Evolutionary conservation across 2,329 filamentous ascomycete genomes (phyloP).

Genomic region (Fusarium luffae): DNA sequence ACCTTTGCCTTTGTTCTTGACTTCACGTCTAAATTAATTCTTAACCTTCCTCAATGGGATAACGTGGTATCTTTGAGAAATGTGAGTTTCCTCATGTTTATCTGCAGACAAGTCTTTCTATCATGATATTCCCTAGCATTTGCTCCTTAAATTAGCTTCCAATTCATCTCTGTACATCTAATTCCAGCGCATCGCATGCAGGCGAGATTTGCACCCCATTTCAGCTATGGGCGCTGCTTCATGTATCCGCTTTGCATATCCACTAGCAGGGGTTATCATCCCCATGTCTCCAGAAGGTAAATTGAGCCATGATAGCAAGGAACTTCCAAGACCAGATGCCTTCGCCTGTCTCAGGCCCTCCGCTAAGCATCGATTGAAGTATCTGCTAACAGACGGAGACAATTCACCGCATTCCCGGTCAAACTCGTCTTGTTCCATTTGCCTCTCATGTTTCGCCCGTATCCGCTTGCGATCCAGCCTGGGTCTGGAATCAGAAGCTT

Average conservation of each 20-base stretch:
- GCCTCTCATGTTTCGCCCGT: slow-evolving; percentile 32
- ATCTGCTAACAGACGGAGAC: slow-evolving; percentile 32
- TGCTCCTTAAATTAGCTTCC: slow-evolving; percentile 25
- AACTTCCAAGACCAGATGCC: neutral
- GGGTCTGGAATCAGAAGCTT: slow-evolving; percentile 13
- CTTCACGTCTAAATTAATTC: neutral
- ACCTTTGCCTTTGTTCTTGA: neutral
- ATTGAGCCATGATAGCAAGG: slow-evolving; percentile 24
- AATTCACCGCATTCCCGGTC: slow-evolving; percentile 30
- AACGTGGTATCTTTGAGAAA: neutral
- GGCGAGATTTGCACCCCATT: slow-evolving; percentile 43
- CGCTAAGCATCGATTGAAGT: slow-evolving; percentile 11
- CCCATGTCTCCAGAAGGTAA: slow-evolving; percentile 21
- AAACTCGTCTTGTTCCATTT: slow-evolving; percentile 39
- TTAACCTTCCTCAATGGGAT: neutral
- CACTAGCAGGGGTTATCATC: slow-evolving; percentile 38
- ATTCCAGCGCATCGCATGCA: slow-evolving; percentile 40
- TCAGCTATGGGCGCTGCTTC: slow-evolving; percentile 34
- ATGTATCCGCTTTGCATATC: slow-evolving; percentile 30
- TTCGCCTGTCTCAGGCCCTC: neutral
- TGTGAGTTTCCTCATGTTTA: neutral
- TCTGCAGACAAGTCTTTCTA: neutral
- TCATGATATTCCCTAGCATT: neutral
- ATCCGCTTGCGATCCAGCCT: slow-evolving; percentile 21
- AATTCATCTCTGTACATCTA: slow-evolving; percentile 18